Evolutionary conservation across 192 early-diverging fungal species (phyloP).

Genomic region (Coemansia sp.): DNA sequence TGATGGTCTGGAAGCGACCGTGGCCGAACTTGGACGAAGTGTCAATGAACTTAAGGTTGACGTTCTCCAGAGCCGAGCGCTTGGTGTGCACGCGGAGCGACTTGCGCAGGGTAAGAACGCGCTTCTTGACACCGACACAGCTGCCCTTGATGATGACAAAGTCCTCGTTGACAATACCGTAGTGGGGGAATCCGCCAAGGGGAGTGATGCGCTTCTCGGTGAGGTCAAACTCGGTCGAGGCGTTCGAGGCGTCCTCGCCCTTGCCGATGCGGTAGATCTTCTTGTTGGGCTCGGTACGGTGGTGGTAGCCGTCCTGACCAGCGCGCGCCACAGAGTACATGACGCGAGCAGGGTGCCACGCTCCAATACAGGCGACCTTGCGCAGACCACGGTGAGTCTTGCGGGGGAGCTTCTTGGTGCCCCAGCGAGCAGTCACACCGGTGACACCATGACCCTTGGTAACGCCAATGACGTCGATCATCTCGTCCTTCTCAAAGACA

Average conservation of each 20-base stretch:
- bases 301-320: conserved; percentile 99
- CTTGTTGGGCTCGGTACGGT: conserved; percentile 99
- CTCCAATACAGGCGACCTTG: conserved; percentile 99
- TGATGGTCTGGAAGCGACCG: conserved; percentile 99
- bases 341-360: conserved; percentile 96
- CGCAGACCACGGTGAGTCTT: conserved; percentile 99
- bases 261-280: conserved; percentile 99
- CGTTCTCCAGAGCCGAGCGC: conserved; percentile 95
- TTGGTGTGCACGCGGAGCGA: conserved; percentile 95
- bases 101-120: conserved; percentile 98
- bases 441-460: conserved; percentile 99
- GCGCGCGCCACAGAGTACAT: conserved; percentile 99
- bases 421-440: conserved; percentile 99
- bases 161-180: conserved; percentile 98
- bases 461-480: conserved; percentile 98
- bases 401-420: conserved; percentile 99
- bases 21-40: conserved; percentile 99
- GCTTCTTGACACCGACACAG: conserved; percentile 95
- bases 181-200: conserved; percentile 99
- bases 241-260: conserved; percentile 79
- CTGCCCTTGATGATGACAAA: conserved; percentile 99
- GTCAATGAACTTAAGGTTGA: conserved; percentile 99
- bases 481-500: conserved; percentile 98
- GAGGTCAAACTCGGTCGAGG: conserved; percentile 95
- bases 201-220: conserved; percentile 97